These are phyloP conservation scores for Apophysomyces elegans DNA, from an alignment of 371 early-diverging fungal genomes.

Conservation along the genomic window DNA sequence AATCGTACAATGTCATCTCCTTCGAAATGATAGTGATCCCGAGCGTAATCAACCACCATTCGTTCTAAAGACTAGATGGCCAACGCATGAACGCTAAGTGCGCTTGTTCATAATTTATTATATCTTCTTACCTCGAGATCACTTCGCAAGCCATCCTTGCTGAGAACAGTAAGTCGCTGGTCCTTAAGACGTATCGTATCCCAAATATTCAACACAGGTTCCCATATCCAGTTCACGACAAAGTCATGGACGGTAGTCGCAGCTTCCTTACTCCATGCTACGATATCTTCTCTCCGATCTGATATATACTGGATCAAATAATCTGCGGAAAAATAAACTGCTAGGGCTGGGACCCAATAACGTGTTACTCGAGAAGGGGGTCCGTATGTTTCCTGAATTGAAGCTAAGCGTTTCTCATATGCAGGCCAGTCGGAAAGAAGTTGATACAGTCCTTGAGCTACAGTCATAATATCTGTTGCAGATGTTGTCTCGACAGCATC, in stretches of 20 bases:
- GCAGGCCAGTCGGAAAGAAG: conserved; percentile 16
- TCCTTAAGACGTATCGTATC: conserved; percentile 87
- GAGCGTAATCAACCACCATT: conserved; percentile 88
- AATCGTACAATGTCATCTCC: conserved; percentile 43
- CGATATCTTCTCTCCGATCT: conserved; percentile 56
- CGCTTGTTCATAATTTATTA: neutral
- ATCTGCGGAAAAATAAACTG: conserved; percentile 44
- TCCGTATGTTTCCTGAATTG: conserved; percentile 37
- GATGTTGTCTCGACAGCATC: conserved; percentile 11
- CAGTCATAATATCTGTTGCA: neutral
- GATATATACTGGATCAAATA: conserved; percentile 40
- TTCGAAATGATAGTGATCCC: conserved; percentile 55
- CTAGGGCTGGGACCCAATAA: conserved; percentile 64
- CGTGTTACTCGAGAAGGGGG: conserved; percentile 54
- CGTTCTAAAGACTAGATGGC: conserved; percentile 74
- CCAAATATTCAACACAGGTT: conserved; percentile 77
- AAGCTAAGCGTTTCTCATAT: conserved; percentile 21
- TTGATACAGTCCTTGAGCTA: conserved; percentile 8
- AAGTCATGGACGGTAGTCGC: conserved; percentile 63
- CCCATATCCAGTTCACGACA: conserved; percentile 77
- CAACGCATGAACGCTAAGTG: neutral
- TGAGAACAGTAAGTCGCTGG: conserved; percentile 71
- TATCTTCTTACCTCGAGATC: conserved; percentile 71
- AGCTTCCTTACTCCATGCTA: conserved; percentile 45
- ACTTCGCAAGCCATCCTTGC: conserved; percentile 75